These are phyloP conservation scores for Corynascus novoguineensis DNA, from an alignment of 495 filamentous ascomycete species.

Conservation along the genomic window DNA sequence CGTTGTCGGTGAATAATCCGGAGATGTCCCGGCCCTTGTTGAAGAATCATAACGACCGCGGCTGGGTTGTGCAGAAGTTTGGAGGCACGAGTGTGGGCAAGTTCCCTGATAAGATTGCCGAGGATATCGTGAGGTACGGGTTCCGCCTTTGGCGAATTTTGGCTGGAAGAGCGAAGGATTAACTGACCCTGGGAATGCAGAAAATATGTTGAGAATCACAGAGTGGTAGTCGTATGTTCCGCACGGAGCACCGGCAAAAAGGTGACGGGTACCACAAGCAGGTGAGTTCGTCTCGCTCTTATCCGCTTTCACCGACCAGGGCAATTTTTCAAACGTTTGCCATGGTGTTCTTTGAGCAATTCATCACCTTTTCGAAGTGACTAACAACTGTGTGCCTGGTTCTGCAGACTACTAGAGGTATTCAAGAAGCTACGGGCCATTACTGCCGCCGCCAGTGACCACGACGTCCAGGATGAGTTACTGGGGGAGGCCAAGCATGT, in stretches of 20 bases:
- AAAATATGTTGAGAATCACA: constrained; percentile 57
- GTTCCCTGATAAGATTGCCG: constrained; percentile 38
- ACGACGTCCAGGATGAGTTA: constrained; percentile 57
- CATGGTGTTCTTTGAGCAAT: not conserved
- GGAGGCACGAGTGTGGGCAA: constrained; percentile 65
- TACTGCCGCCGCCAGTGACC: constrained; percentile 57
- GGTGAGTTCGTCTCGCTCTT: too few species aligned
- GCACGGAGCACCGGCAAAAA: constrained; percentile 88
- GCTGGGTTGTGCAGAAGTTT: constrained; percentile 83
- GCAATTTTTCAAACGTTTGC: too few species aligned
- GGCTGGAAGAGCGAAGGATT: not conserved
- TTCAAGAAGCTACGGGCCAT: constrained; percentile 66
- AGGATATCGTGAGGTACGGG: constrained; percentile 34
- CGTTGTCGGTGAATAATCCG: constrained; percentile 7
- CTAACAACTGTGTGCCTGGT: constrained; percentile 18
- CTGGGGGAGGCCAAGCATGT: constrained; percentile 64
- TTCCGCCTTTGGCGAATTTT: not conserved
- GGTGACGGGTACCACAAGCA: constrained; percentile 86
- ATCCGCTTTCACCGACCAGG: too few species aligned
- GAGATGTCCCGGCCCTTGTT: constrained; percentile 23
- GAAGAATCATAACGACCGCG: constrained; percentile 34
- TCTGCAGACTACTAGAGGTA: constrained; percentile 44
- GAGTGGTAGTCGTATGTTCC: constrained; percentile 86
- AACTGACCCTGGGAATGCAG: constrained; percentile 41
- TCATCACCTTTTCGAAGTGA: constrained; percentile 11